Evolutionary conservation across 306 rosid genomes (phyloP), one percentile per base, ranked within the genome.

Genomic region (Pachyrhizus erosus): DNA sequence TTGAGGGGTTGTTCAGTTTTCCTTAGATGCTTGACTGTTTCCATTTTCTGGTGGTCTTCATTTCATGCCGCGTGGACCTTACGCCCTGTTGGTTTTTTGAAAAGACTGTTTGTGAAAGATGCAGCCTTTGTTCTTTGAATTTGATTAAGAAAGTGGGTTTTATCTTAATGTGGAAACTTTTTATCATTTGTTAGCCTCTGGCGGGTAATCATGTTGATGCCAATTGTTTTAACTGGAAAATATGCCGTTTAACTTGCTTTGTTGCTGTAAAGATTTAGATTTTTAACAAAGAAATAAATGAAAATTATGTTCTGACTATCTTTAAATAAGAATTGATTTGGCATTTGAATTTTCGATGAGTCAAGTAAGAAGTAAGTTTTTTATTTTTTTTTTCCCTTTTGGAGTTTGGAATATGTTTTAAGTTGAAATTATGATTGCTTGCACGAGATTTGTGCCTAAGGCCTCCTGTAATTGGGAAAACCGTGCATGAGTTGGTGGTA

Each of bases 1-100:
- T 70, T 68, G 14, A 31, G 76, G 83, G 75, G 31, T 61, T 75
- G 58, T 65, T 37, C 5, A 10, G 21, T 79, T 83, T 83, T 75
- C 26, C 46, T n/a, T 62, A 24, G 29, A 20, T 11, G 7, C 29
- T 24, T 27, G 43, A 43, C 20, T 1, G 12, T 68, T 70, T 78
- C 49, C 12, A 7, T 24, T 48, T 71, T 70, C 79, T 9, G 20
- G 23, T 0, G 9, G 83, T 52, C 31, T 77, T 68, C 68, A 29
- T 45, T 58, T 31, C 37, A 5, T 79, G 82, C 40, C 58, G 69
- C 81, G 51, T 66, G 49, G 37, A 78, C 54, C 64, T 64, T 64
- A 18, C 43, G 76, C 62, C 40, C 43, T 75, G 33, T 43, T 75
- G 18, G 14, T 72, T 61, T 45, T 45, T 83, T 72, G 33, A 27